These are phyloP conservation scores for Stygiomarasmius scandens DNA, from an alignment of 1,284 basidiomycete genomes.

Conservation along the genomic window DNA sequence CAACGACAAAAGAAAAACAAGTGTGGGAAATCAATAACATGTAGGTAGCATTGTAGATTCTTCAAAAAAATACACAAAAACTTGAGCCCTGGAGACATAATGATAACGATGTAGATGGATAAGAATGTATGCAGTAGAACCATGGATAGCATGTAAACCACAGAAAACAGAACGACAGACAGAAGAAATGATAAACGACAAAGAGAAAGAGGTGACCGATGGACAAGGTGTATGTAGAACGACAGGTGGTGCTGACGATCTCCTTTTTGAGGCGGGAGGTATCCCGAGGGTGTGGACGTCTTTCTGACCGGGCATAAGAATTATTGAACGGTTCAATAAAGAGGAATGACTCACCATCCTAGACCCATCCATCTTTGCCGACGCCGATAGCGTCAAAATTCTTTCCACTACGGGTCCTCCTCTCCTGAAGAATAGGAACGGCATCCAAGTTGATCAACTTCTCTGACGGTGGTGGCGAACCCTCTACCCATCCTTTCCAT, in stretches of 20 bases:
- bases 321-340: conserved; percentile 26
- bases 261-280: conserved; percentile 6
- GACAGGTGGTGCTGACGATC: background rate
- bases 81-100: background rate
- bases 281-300: conserved; percentile 8
- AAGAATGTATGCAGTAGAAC: background rate
- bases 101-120: conserved; percentile 3
- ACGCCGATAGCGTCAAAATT: conserved; percentile 74
- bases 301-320: conserved; percentile 33
- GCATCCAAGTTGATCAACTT: conserved; percentile 79
- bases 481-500: conserved; percentile 87
- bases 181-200: background rate
- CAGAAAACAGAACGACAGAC: conserved; percentile 11
- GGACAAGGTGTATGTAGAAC: conserved; percentile 4
- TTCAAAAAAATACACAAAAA: background rate
- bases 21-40: background rate
- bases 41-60: background rate
- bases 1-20: background rate
- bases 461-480: conserved; percentile 75
- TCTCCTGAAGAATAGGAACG: conserved; percentile 59
- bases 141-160: conserved; percentile 9
- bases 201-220: conserved; percentile 3
- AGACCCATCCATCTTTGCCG: conserved; percentile 56
- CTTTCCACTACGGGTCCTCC: conserved; percentile 76
- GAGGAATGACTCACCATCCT: conserved; percentile 28